Evolutionary conservation across 208 protist species (phyloP), one percentile per base, ranked within the genome.

Genomic region (Histomonas meleagridis): DNA sequence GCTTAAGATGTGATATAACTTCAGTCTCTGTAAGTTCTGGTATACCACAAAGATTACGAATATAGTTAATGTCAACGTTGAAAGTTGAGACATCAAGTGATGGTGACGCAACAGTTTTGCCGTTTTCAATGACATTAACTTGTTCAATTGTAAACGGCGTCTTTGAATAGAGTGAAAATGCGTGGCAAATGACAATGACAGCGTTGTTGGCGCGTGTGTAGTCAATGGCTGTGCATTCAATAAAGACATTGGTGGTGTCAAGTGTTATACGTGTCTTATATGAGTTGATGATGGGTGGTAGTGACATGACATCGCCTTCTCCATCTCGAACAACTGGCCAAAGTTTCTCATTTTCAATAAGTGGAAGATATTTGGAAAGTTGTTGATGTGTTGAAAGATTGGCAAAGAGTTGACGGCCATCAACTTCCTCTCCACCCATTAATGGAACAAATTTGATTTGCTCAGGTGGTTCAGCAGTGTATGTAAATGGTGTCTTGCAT

Each of bases 271-370:
- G 97, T 12, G 97, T 99, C 93, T 97, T 96, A 81, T 97, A 95
- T 5, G 96, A 97, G 95, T 99, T 99, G 94, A 99, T 99, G 91
- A 99, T 98, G 38, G 98, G 98, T 91, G 98, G 98, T 38, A 99
- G 94, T 46, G 98, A 99, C 23, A 99, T 95, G 38, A 99, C 96
- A 16, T 49, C 26, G 46, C 91, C 92, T 18, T 94, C 93, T 32
- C 51, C 40, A 93, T 97, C 96, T 48, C 94, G 94, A 62, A 93
- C 51, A 38, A 93, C 91, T 53, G 92, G 92, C 40, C 76, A 93
- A n/a, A 92, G 57, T 10, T 90, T 69, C 14, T 65, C 69, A 28
- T 26, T 18, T 26, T 90, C 93, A n/a, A 94, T 62, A 35, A 93
- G 48, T 43, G 92, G 93, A 14, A 91, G 28, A 78, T 92, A 94